Evolutionary conservation across 2,329 filamentous ascomycete genomes (phyloP), one percentile per base, ranked within the genome.

Genomic region (Emergomyces orientalis): DNA sequence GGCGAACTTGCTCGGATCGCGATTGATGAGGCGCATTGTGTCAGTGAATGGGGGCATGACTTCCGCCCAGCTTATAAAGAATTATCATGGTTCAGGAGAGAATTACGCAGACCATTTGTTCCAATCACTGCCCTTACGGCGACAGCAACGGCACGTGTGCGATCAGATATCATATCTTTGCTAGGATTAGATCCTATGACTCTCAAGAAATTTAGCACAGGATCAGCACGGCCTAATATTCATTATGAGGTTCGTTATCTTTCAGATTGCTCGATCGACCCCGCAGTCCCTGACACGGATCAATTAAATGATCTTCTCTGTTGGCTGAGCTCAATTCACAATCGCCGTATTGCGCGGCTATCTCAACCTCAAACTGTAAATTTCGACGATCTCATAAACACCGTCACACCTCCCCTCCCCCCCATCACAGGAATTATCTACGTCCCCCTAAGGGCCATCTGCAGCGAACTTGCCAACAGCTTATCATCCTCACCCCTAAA

Each of bases 1-100:
- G 84, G 84, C 63, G 90, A 97, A 75, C 83, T 97, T n/a, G 88
- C 88, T 11, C 86, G 93, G 17, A 85, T 97, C 66, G 93, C 89
- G 57, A 87, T 97, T 63, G 93, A 97, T 71, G 93, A 97, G 77
- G 93, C 93, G 1, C 93, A 97, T 74, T 97, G 93, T 74, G 96
- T 97, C 68, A 96, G 90, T 30, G 92, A 97, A 86, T 97, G 93
- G 93, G 93, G 93, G 1, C 92, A 97, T 73, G 93, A 97, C 74
- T 97, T 97, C 73, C 88, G 93, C n/a, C 89, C 88, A 43, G 89
- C 91, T 63, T 97, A 96, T 76, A 91, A 94, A 71, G 84, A 88
- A 25, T 82, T 97, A 7, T 87, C 85, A 1, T 97, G 90, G 86
- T 94, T 97, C 78, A 74, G 69, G 55, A 88, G 89, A 68, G 86